Conservation (phyloP, 208 protist genomes). For the Leishmania lainsoni region DNA sequence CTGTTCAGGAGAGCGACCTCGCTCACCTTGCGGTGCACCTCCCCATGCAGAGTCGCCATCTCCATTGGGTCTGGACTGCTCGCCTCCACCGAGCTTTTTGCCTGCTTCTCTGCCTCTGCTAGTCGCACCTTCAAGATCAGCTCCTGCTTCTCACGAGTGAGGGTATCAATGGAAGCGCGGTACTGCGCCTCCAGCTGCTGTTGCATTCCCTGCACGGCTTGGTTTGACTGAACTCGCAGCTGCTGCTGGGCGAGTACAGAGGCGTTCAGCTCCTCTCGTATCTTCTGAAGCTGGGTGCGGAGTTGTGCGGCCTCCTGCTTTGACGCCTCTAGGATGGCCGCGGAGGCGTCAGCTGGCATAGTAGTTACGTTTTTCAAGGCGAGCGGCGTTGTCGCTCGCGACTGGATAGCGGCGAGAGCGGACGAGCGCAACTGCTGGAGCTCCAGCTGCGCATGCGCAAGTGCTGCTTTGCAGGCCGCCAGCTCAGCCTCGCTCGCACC, state of each 20-base stretch:
- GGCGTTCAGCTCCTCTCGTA: slow-evolving; percentile 41
- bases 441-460: slow-evolving; percentile 47
- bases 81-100: background rate
- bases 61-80: slow-evolving; percentile 33
- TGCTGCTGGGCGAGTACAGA: slow-evolving; percentile 24
- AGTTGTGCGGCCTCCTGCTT: slow-evolving; percentile 26
- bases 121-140: slow-evolving; percentile 47
- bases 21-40: slow-evolving; percentile 53
- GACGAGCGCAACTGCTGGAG: slow-evolving; percentile 44
- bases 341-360: background rate
- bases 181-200: slow-evolving; percentile 49
- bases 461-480: slow-evolving; percentile 41
- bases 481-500: slow-evolving; percentile 26
- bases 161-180: slow-evolving; percentile 34
- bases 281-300: slow-evolving; percentile 40
- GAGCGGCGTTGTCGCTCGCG: background rate
- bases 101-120: slow-evolving; percentile 42
- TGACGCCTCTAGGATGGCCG: slow-evolving; percentile 3
- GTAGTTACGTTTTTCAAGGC: background rate
- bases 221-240: slow-evolving; percentile 8
- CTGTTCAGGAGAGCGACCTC: slow-evolving; percentile 65
- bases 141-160: slow-evolving; percentile 54
- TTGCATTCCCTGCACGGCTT: slow-evolving; percentile 10
- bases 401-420: background rate
- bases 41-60: slow-evolving; percentile 53